Evolutionary conservation across 805 yeast genomes (phyloP).

Genomic region (Candida xiaguanensis): DNA sequence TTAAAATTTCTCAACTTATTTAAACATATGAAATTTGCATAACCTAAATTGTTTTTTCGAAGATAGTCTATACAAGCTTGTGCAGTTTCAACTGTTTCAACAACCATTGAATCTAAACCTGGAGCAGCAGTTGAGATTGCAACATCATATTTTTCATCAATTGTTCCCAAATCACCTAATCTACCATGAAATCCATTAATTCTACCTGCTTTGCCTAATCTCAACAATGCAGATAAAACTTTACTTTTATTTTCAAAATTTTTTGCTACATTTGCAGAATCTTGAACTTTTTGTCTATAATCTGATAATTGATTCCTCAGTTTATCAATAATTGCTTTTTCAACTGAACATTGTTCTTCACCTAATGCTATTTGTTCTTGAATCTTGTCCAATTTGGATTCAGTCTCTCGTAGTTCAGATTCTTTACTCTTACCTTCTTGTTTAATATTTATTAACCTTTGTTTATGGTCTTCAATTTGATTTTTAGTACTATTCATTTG

Average conservation of each 20-base stretch:
- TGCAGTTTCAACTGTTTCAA: conserved; percentile 65
- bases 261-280: conserved; percentile 58
- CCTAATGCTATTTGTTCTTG: conserved; percentile 57
- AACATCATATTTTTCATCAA: conserved; percentile 83
- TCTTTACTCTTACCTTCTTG: conserved; percentile 50
- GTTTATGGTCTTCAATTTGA: conserved; percentile 43
- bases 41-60: conserved; percentile 78
- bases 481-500: conserved; percentile 41
- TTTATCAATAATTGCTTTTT: conserved; percentile 45
- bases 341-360: conserved; percentile 49
- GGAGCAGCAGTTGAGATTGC: conserved; percentile 96
- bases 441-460: conserved; percentile 42
- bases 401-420: conserved; percentile 40
- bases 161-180: conserved; percentile 87
- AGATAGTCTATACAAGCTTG: conserved; percentile 71
- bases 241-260: conserved; percentile 64
- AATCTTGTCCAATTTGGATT: conserved; percentile 47
- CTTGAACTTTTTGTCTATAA: conserved; percentile 60
- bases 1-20: conserved; percentile 68
- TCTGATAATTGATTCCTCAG: conserved; percentile 52
- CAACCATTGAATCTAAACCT: conserved; percentile 87
- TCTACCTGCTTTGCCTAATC: conserved; percentile 75
- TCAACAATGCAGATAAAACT: conserved; percentile 64
- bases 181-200: conserved; percentile 85
- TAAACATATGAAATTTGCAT: conserved; percentile 81